Conservation (phyloP, 805 yeast species). For the Cyberlindnera lachancei region DNA sequence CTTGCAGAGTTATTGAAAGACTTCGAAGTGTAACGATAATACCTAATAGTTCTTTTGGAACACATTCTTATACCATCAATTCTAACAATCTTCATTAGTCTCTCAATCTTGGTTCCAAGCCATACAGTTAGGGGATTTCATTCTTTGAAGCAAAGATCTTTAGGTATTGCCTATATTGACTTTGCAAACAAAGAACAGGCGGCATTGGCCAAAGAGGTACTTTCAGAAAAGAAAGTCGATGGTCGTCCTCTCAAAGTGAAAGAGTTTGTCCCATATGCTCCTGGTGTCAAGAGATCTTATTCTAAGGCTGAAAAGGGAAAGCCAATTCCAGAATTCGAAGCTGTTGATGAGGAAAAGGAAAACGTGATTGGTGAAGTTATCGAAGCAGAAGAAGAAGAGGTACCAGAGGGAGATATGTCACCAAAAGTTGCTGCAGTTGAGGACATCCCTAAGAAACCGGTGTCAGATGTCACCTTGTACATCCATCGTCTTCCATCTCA, state of each 20-base stretch:
- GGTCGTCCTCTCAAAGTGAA: conserved; percentile 34
- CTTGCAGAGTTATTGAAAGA: conserved; percentile 36
- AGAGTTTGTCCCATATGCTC: conserved; percentile 36
- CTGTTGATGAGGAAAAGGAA: background rate
- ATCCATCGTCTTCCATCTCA: conserved; percentile 33
- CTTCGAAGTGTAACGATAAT: conserved; percentile 36
- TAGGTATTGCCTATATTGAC: conserved; percentile 79
- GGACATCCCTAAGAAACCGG: conserved; percentile 1
- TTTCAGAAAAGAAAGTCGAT: conserved; percentile 53
- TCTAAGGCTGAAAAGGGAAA: conserved; percentile 1
- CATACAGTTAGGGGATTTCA: conserved; percentile 42
- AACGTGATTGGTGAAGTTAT: background rate
- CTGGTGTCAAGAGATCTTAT: conserved; percentile 14
- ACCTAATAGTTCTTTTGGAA: background rate
- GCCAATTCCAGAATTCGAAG: background rate
- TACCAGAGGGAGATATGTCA: background rate
- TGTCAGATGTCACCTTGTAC: conserved; percentile 40
- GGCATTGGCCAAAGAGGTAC: conserved; percentile 50
- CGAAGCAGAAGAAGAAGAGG: conserved; percentile 2
- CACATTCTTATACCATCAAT: conserved; percentile 6
- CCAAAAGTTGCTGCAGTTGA: background rate
- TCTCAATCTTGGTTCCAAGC: conserved; percentile 44
- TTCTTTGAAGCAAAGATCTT: conserved; percentile 32
- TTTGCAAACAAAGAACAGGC: conserved; percentile 62
- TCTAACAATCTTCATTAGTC: conserved; percentile 7